Evolutionary conservation across 805 yeast genomes (phyloP).

Genomic region (Cyberlindnera mycetangii): DNA sequence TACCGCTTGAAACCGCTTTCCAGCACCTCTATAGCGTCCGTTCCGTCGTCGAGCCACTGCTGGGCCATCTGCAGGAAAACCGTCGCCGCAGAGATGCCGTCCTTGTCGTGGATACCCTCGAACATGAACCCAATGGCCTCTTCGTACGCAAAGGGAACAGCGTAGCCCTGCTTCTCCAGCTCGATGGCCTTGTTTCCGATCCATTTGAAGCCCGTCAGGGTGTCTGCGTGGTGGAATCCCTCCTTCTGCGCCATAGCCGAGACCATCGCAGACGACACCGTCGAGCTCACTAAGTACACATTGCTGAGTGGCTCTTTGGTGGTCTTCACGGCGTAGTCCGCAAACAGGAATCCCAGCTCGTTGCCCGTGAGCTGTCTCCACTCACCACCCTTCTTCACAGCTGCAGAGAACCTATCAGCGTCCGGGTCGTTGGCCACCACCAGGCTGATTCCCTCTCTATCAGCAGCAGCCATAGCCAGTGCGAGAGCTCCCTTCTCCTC

Average conservation of each 20-base stretch:
- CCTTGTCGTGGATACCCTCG: constrained; percentile 80
- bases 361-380: constrained; percentile 91
- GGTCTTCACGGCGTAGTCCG: constrained; percentile 47
- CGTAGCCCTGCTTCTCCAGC: constrained; percentile 56
- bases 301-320: constrained; percentile 28
- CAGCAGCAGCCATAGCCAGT: constrained; percentile 63
- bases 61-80: constrained; percentile 71
- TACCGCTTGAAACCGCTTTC: constrained; percentile 56
- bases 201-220: constrained; percentile 97
- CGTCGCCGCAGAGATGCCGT: constrained; percentile 79
- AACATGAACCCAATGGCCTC: constrained; percentile 98
- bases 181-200: constrained; percentile 86
- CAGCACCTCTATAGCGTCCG: constrained; percentile 47
- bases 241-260: constrained; percentile 59
- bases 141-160: constrained; percentile 88
- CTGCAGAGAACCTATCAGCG: constrained; percentile 90
- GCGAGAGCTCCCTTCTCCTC: constrained; percentile 92
- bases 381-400: constrained; percentile 44
- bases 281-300: constrained; percentile 71
- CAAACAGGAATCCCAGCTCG: constrained; percentile 85
- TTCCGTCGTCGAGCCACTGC: constrained; percentile 41
- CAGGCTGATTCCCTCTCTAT: constrained; percentile 40
- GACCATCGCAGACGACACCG: constrained; percentile 88
- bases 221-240: constrained; percentile 68
- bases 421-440: constrained; percentile 95